These are phyloP conservation scores for Lipomyces japonicus DNA, from an alignment of 805 yeast genomes.

Conservation along the genomic window DNA sequence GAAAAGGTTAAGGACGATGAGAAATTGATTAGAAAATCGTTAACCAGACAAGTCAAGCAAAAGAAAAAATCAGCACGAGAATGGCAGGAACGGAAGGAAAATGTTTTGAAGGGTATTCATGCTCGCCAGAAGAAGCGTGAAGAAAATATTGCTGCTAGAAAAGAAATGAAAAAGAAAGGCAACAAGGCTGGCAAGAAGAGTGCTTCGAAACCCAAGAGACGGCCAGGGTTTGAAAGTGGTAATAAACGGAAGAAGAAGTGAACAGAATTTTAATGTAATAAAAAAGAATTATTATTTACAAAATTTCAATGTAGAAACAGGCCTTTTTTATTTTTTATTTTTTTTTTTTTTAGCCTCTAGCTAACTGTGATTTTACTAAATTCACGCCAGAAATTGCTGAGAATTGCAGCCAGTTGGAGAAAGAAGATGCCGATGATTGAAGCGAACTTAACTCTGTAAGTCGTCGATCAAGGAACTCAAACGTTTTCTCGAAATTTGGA, in stretches of 20 bases:
- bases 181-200: conserved; percentile 50
- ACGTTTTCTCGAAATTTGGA: conserved; percentile 51
- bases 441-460: conserved; percentile 50
- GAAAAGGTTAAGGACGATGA: conserved; percentile 85
- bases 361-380: conserved; percentile 64
- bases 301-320: not conserved
- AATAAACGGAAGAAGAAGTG: conserved; percentile 36
- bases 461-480: conserved; percentile 59
- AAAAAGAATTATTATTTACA: not conserved
- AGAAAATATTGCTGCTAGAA: conserved; percentile 80
- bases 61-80: conserved; percentile 84
- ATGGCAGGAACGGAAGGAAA: conserved; percentile 86
- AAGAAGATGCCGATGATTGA: conserved; percentile 58
- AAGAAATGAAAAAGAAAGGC: conserved; percentile 78
- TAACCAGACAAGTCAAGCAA: conserved; percentile 75
- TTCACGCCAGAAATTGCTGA: conserved; percentile 62
- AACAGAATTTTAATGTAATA: not conserved
- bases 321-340: not conserved
- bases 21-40: conserved; percentile 74
- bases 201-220: conserved; percentile 30
- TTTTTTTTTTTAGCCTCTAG: conserved; percentile 32
- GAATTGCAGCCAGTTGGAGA: conserved; percentile 75
- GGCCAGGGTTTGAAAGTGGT: conserved; percentile 93
- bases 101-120: conserved; percentile 68
- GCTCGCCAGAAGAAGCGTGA: conserved; percentile 84